Conservation (phyloP, 2,329 filamentous ascomycete genomes). For the Lecanicillium sp. region DNA sequence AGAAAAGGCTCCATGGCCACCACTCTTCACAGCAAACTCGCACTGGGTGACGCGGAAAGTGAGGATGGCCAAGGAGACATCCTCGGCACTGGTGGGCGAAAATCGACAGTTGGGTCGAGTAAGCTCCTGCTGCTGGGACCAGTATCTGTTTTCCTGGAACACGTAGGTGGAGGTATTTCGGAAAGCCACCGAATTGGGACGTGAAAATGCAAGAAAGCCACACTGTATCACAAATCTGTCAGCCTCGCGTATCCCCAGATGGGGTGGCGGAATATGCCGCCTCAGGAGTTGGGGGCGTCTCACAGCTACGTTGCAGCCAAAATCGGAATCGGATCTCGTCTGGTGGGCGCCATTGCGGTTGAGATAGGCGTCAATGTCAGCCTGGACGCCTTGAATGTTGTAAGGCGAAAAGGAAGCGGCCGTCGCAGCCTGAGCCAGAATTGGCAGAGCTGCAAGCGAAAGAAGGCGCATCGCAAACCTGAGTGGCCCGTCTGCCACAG, state of each 20-base stretch:
- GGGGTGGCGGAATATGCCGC: not conserved
- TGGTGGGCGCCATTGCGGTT: not conserved
- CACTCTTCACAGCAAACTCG: constrained; percentile 28
- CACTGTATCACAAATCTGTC: constrained; percentile 15
- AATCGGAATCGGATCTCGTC: not conserved
- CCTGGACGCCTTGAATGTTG: not conserved
- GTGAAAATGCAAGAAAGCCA: constrained; percentile 18
- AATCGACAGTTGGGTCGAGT: constrained; percentile 21
- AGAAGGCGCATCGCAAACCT: not conserved
- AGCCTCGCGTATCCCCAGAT: not conserved
- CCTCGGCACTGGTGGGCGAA: constrained; percentile 19
- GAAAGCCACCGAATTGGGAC: constrained; percentile 15
- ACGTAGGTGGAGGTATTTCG: constrained; percentile 17
- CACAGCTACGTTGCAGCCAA: constrained; percentile 12
- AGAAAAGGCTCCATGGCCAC: constrained; percentile 27
- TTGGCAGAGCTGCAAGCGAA: not conserved
- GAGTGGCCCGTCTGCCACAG: no score
- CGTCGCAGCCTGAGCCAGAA: not conserved
- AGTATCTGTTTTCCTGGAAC: constrained; percentile 19
- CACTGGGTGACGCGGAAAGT: constrained; percentile 22
- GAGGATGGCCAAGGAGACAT: constrained; percentile 24
- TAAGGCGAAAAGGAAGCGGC: constrained; percentile 5
- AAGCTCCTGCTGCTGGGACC: constrained; percentile 21
- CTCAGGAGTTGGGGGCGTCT: not conserved
- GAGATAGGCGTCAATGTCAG: not conserved